Evolutionary conservation across 129 eudicot species (phyloP).

Genomic region (Mikania micrantha): DNA sequence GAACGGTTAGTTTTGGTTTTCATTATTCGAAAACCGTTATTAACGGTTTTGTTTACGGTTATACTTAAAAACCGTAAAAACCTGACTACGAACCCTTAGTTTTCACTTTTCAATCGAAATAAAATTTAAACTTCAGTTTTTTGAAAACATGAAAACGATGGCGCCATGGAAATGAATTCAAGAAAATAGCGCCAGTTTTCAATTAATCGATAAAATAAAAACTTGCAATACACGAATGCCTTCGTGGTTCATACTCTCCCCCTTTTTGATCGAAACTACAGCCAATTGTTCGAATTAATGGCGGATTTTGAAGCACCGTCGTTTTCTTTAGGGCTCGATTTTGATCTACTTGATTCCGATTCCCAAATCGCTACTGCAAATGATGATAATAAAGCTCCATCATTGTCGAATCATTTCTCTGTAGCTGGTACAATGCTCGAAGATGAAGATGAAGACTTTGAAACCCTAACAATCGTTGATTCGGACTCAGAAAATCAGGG

Average conservation of each 20-base stretch:
- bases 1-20: too few relatives aligned
- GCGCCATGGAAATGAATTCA: conserved; percentile 21
- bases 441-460: conserved; percentile 39
- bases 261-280: neutral
- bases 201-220: neutral
- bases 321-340: conserved; percentile 78
- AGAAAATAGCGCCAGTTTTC: conserved; percentile 10
- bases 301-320: conserved; percentile 72
- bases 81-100: too few relatives aligned
- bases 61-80: too few relatives aligned
- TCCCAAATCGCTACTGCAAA: conserved; percentile 26
- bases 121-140: too few relatives aligned
- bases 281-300: conserved; percentile 16
- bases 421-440: neutral
- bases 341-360: conserved; percentile 49
- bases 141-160: neutral
- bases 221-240: conserved; percentile 18
- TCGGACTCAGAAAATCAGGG: conserved; percentile 21
- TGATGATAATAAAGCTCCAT: conserved; percentile 8
- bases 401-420: conserved; percentile 5
- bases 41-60: too few relatives aligned
- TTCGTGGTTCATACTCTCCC: neutral
- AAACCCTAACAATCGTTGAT: conserved; percentile 32
- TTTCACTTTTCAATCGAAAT: too few relatives aligned
- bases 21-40: too few relatives aligned